phyloP scores from a whole-genome alignment of 306 rosid genomes.

The Prunus persica region Prunus_persica_NCBIv2 NC_034014.1:26766001-26766500 shows the following conservation, averaged over 20 bases:
- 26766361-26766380: neutral
- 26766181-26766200: neutral
- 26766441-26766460: neutral
- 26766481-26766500: neutral
- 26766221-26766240: neutral
- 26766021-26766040: slow-evolving; percentile 85
- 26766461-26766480: neutral
- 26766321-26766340: neutral
- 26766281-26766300: neutral
- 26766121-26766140: slow-evolving; percentile 18
- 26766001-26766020: slow-evolving; percentile 51
- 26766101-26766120: slow-evolving; percentile 39
- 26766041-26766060: slow-evolving; percentile 77
- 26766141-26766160: neutral
- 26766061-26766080: slow-evolving; percentile 70
- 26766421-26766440: neutral
- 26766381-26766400: neutral
- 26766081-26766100: slow-evolving; percentile 63
- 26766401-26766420: neutral
- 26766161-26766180: neutral
- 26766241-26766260: neutral
- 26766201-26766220: neutral
- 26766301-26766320: neutral
- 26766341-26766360: neutral
- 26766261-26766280: neutral